Base-by-base conservation (phyloP, 2,329 filamentous ascomycete genomes). In the Trichoderma hamatum region DNA sequence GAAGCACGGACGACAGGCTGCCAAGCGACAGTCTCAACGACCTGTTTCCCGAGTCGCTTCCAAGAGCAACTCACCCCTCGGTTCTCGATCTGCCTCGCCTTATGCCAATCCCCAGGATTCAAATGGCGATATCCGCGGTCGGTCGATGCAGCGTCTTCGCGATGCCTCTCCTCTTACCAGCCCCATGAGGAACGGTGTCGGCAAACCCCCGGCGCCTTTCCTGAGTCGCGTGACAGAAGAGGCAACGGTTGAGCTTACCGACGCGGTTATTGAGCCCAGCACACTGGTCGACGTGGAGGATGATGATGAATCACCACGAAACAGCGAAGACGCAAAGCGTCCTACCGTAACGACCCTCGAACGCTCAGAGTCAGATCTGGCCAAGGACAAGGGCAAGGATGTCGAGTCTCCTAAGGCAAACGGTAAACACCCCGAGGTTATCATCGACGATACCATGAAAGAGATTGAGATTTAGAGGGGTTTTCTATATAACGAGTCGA, bases 211-310 rank as follows among this genome's bases (percentile, higher is more conserved):
- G 75, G 85, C 89, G 16, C 92, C 90, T 73, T 91, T 92, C 19
- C 82, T 95, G 69, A 90, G 91, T 61, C 85, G 90, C 71, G 92
- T 95, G 16, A 87, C 90, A 0, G 92, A 95, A 79, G 92, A 95
- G 78, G 75, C 79, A 11, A 74, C 79, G 30, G 78, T 82, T 56
- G 80, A 82, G 60, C 81, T 77, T 73, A 80, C 71, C 69, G 76
- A 73, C 39, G 76, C 78, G 54, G 71, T 77, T 7, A 79, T 82
- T 60, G 81, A 84, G 71, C 80, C 83, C 21, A 78, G 80, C 65
- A 86, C 85, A 71, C 81, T 89, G 19, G 84, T 89, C 49, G 85
- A 88, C 75, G 83, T 88, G 3, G 85, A 87, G 54, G 86, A 84
- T 3, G 85, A 88, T 75, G 85, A 87, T 52, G 62, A 66, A 3